Evolutionary conservation across 1,139 yeast species (phyloP), one percentile per base, ranked within the genome.

Genomic region (Debaryomyces psychrophilus): DNA sequence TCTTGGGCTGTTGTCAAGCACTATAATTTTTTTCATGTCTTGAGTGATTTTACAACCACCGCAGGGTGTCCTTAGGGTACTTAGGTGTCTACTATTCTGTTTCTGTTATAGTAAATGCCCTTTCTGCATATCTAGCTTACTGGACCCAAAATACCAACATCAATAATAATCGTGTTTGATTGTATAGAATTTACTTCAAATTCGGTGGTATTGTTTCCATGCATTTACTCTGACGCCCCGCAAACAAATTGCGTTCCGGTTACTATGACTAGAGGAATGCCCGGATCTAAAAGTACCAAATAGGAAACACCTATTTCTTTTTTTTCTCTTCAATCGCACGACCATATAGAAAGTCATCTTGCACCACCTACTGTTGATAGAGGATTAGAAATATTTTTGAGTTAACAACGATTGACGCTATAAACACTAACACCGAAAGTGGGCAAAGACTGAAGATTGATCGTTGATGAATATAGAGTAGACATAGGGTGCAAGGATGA

Each of bases 401-500:
- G 8, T 17, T 22, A 33, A 33, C 14, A 33, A 18, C 25, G 11
- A 26, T 26, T 26, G 28, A 33, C 11, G n/a, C 23, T 33, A 15
- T n/a, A 33, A 33, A 7, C 20, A 20, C n/a, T 18, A 33, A 6
- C n/a, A 33, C 20, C 12, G 18, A 29, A 8, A 14, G 33, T 33
- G 36, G 18, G 9, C 8, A 20, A 18, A 12, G 11, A 14, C 14
- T 17, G 22, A 33, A 18, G 20, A 28, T 29, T 33, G 22, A 31
- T 31, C 35, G 25, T 33, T 33, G 25, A 33, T 18, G 36, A 14
- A 33, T n/a, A 18, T 15, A 17, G 9, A 20, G 7, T 33, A 33
- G 14, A 18, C 11, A 26, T 3, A 26, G 22, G 17, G 23, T 23
- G 26, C 14, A 22, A 44, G 31, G 43, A 63, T 62, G 66, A 35